Evolutionary conservation across 495 filamentous ascomycete genomes (phyloP).

Genomic region (Aspergillus ostianus): DNA sequence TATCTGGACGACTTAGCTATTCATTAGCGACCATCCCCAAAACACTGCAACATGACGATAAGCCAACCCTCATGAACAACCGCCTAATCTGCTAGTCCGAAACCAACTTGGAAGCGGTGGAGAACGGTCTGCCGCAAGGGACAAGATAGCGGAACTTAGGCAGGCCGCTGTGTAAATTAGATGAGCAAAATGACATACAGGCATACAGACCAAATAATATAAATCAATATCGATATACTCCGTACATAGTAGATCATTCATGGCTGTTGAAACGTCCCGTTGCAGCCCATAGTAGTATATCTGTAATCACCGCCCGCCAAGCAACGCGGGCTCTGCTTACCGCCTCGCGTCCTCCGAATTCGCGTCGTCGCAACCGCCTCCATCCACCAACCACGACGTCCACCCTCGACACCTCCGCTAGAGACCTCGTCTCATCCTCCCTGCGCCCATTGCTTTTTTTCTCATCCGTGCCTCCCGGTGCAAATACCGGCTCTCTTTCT

Average conservation of each 20-base stretch:
- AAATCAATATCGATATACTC: no score
- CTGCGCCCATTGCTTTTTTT: no score
- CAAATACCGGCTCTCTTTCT: no score
- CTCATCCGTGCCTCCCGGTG: no score
- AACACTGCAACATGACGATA: neutral
- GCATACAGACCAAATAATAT: neutral
- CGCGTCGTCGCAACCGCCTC: neutral
- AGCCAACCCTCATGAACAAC: neutral
- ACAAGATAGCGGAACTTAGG: no score
- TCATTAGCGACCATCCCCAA: neutral
- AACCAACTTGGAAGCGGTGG: no score
- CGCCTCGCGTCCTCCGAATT: conserved; percentile 14
- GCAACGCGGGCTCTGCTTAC: conserved; percentile 9
- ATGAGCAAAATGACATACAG: neutral
- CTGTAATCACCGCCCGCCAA: conserved; percentile 1
- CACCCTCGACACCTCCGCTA: no score
- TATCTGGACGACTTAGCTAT: neutral
- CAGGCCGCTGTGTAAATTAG: no score
- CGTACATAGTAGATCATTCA: no score
- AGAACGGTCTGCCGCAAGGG: no score
- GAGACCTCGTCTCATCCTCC: no score
- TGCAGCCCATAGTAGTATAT: neutral
- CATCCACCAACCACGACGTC: neutral
- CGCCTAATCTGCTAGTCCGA: neutral
- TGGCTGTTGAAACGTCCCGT: no score